Evolutionary conservation across 257 asterid genomes (phyloP), one percentile per base, ranked within the genome.

Genomic region (Petrea volubilis): DNA sequence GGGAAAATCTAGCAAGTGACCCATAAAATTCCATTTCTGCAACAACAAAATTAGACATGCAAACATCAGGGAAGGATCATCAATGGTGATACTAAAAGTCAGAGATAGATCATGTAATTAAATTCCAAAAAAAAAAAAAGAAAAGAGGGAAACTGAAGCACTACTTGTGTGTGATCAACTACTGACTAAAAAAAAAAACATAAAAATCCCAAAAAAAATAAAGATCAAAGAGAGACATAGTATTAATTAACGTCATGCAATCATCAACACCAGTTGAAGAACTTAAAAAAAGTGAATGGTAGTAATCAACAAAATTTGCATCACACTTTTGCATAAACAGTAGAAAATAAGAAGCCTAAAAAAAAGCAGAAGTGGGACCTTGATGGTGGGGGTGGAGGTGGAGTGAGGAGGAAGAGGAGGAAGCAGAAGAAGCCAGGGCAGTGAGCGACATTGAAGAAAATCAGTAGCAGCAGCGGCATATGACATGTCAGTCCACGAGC

Each of bases 371-470:
- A 51, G 58, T 0, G 20, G n/a, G 15, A 71, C 77, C 67, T 36
- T 60, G 75, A 25, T 53, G 58, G 5, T 36, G 52, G 33, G 70
- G 74, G 24, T 11, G 61, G 50, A 46, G 69, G 17, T 40, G 64
- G 20, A 41, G 64, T 11, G 64, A 21, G 65, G 77, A 44, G 31
- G 70, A 51, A 8, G 63, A 28, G 21, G 63, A 57, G 18, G 46
- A 43, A 15, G 43, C n/a, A 28, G 86, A 81, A 74, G 89, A 67
- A 65, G 84, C 81, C 27, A 77, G 82, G 49, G 77, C 84, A n/a
- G 82, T 52, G 60, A 73, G 60, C 68, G 88, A 74, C 62, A 83
- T 76, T 68, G 84, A 71, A 79, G 84, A 71, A 79, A 79, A 41
- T 20, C 33, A 62, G 34, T 56, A 62, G 33, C 49, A 60, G 34